Percentiles rank a stretch among this genome's conserved stretches.
Evolutionary conservation across 2,329 filamentous ascomycete genomes (phyloP).

Genomic region (Stemphylium beticola): DNA sequence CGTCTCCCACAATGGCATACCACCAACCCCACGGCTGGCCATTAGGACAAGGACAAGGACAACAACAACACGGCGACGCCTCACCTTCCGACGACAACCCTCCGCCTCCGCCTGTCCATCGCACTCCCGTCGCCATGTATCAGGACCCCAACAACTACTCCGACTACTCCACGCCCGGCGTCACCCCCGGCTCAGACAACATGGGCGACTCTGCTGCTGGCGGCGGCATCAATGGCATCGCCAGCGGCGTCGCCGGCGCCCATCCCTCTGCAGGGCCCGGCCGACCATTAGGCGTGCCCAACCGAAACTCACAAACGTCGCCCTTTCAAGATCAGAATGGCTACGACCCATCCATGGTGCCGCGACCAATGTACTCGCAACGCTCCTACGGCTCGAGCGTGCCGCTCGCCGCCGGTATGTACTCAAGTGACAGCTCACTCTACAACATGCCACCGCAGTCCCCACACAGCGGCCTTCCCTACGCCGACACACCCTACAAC

Average conservation of each 20-base stretch:
- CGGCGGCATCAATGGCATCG: conserved; percentile 72
- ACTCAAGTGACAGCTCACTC: conserved; percentile 53
- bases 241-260: conserved; percentile 66
- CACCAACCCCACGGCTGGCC: conserved; percentile 28
- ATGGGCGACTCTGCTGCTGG: conserved; percentile 65
- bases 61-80: conserved; percentile 27
- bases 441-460: conserved; percentile 55
- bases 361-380: conserved; percentile 32
- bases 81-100: conserved; percentile 32
- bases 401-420: conserved; percentile 39
- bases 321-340: conserved; percentile 35
- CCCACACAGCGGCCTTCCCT: conserved; percentile 48
- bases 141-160: conserved; percentile 42
- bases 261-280: conserved; percentile 49
- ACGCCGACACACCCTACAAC: conserved; percentile 71
- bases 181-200: conserved; percentile 70
- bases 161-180: conserved; percentile 43
- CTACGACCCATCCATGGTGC: conserved; percentile 29
- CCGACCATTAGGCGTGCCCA: conserved; percentile 31
- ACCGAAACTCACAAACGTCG: conserved; percentile 28
- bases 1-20: conserved; percentile 26
- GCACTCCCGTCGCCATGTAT: conserved; percentile 36
- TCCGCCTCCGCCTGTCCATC: conserved; percentile 45
- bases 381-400: conserved; percentile 28
- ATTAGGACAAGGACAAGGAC: conserved; percentile 19